Percentiles rank a stretch among this genome's conserved stretches.
phyloP scores from a whole-genome alignment of 2,329 filamentous ascomycete species.

The Didymella lethalis region DNA sequence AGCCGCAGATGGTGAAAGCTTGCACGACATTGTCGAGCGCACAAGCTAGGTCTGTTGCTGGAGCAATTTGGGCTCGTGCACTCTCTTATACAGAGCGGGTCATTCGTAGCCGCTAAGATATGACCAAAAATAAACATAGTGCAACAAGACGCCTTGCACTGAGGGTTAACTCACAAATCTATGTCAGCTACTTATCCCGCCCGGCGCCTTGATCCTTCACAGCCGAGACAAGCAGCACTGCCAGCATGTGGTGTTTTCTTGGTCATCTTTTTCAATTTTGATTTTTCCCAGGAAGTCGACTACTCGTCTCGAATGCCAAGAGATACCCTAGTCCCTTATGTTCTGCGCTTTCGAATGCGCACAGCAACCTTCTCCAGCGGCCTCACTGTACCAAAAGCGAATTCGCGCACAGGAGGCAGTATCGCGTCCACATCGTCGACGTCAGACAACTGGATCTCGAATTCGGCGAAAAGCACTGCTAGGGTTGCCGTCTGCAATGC shows the following conservation, averaged over 20 bases:
- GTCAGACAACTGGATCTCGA: constrained; percentile 40
- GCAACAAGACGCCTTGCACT: not conserved
- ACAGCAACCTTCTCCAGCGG: constrained; percentile 33
- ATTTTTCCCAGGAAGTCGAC: not conserved
- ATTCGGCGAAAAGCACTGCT: constrained; percentile 35
- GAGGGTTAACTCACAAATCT: not conserved
- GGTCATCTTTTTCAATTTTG: not conserved
- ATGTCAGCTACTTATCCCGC: not conserved
- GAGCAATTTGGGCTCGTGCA: too few relatives aligned
- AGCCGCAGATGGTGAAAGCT: constrained; percentile 2
- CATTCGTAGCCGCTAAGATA: not conserved
- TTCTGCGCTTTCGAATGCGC: constrained; percentile 37
- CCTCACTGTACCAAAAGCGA: constrained; percentile 33
- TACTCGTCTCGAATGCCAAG: not conserved
- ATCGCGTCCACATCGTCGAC: constrained; percentile 26
- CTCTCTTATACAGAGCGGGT: too few relatives aligned
- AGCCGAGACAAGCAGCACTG: not conserved
- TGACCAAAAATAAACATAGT: not conserved
- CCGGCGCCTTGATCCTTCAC: not conserved
- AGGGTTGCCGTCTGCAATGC: constrained; percentile 35
- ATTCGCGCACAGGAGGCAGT: constrained; percentile 27
- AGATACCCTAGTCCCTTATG: not conserved
- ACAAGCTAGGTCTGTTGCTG: too few relatives aligned
- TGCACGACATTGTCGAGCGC: constrained; percentile 3
- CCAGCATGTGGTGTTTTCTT: not conserved